These are phyloP conservation scores for Xylaria polymorpha DNA, from an alignment of 2,329 filamentous ascomycete genomes.

Conservation along the genomic window DNA sequence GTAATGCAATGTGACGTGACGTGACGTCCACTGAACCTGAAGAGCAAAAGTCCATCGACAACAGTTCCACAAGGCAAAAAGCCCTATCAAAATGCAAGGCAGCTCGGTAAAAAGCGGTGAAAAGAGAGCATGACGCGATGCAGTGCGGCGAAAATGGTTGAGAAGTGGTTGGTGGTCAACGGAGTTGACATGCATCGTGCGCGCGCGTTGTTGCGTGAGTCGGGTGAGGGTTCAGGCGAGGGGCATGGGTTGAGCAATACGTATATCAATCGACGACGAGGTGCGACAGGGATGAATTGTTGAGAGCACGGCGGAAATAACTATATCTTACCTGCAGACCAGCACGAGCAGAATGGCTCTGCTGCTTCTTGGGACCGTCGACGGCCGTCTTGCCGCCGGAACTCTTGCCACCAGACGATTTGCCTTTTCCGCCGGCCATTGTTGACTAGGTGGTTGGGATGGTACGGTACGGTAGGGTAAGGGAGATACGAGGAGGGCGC, in stretches of 20 bases:
- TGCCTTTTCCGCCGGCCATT: conserved; percentile 92
- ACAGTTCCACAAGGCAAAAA: not conserved
- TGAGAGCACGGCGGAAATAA: conserved; percentile 29
- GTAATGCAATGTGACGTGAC: conserved; percentile 10
- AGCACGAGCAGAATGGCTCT: conserved; percentile 95
- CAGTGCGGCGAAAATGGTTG: not conserved
- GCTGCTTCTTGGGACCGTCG: conserved; percentile 83
- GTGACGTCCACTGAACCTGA: not conserved
- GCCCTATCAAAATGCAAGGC: conserved; percentile 13
- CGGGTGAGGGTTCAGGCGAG: conserved; percentile 31
- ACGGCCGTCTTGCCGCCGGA: conserved; percentile 57
- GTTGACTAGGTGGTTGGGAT: conserved; percentile 45
- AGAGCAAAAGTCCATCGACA: not conserved
- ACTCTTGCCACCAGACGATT: conserved; percentile 81
- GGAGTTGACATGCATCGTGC: conserved; percentile 10
- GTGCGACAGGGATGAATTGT: conserved; percentile 22
- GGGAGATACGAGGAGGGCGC: conserved; percentile 34
- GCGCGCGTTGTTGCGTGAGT: conserved; percentile 19
- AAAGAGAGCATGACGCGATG: not conserved
- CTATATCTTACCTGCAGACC: conserved; percentile 85
- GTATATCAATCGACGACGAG: conserved; percentile 19
- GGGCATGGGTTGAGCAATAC: conserved; percentile 16
- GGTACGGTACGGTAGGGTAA: conserved; percentile 6
- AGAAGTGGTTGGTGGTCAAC: not conserved
- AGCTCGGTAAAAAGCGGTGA: not conserved